Evolutionary conservation across 2,329 filamentous ascomycete genomes (phyloP), one percentile per base, ranked within the genome.

Genomic region (Colletotrichum euphorbiae): DNA sequence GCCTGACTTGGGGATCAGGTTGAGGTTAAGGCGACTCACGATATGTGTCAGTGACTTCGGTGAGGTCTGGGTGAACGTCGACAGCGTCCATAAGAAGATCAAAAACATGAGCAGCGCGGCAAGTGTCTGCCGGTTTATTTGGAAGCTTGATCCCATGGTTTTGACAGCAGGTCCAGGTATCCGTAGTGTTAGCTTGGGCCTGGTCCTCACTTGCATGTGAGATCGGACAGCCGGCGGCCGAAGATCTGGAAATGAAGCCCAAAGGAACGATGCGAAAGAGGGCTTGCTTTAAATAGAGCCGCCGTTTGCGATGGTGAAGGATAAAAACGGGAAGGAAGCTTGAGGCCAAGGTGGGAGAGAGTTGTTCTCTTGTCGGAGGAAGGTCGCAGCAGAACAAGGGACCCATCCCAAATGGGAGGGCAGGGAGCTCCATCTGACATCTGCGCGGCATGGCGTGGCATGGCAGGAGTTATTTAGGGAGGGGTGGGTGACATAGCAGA

Each of bases 71-170:
- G 45, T 38, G 11, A 70, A 64, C 15, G 36, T 59, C 19, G 56
- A 65, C n/a, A 70, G 50, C 12, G 48, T 65, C 68, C 68, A 70
- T 8, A 70, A 12, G 9, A 68, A 60, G 42, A 69, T 42, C 19
- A 70, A 36, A 7, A 70, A 50, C 52, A 61, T 31, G 9, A 61
- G 12, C 3, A 62, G 21, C n/a, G 58, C 59, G 1, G 57, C 15
- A 7, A 42, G 15, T n/a, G 65, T 65, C 60, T 70, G 68, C 31
- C 43, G 62, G 43, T 64, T 70, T 17, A 69, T 43, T 3, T 48
- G 42, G 3, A 64, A 38, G 11, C 28, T 38, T 17, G 57, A 55
- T 6, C 8, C 19, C 66, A 69, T 69, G 28, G 17, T n/a, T 31
- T 28, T 13, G 2, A 40, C 6, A 17, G 45, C 11, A 40, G 19